These are phyloP conservation scores for Penicillium sp. DNA, from an alignment of 2,329 filamentous ascomycete species.

Conservation along the genomic window DNA sequence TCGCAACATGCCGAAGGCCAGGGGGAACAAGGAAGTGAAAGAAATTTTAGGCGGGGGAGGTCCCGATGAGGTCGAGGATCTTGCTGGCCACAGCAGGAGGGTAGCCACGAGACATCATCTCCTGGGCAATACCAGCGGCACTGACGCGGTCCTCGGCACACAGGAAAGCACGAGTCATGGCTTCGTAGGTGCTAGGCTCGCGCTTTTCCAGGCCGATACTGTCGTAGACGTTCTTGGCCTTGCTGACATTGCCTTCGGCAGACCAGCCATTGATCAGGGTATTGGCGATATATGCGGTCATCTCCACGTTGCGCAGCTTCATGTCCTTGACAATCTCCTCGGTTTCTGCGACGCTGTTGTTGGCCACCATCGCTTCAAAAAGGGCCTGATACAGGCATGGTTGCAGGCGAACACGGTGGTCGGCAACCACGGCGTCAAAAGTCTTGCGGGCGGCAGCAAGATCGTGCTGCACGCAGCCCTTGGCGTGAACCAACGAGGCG, in stretches of 20 bases:
- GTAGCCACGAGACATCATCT: conserved; percentile 88
- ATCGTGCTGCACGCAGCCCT: conserved; percentile 89
- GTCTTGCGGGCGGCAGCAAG: conserved; percentile 73
- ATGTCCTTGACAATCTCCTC: conserved; percentile 70
- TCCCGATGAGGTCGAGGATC: conserved; percentile 78
- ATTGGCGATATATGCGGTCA: conserved; percentile 98
- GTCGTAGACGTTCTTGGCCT: conserved; percentile 72
- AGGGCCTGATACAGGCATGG: conserved; percentile 91
- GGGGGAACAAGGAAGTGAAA: conserved; percentile 5
- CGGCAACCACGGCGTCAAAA: conserved; percentile 73
- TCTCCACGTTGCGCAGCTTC: conserved; percentile 64
- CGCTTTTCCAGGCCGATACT: conserved; percentile 70
- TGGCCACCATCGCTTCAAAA: conserved; percentile 96
- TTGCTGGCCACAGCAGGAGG: conserved; percentile 88
- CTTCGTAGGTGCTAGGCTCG: conserved; percentile 97
- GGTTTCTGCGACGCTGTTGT: conserved; percentile 73
- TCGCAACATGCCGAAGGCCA: conserved; percentile 9
- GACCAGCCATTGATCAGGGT: conserved; percentile 97
- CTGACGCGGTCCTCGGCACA: conserved; percentile 71
- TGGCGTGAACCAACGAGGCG: conserved; percentile 89
- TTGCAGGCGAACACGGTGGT: conserved; percentile 62
- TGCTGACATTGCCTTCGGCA: conserved; percentile 69
- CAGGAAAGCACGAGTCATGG: conserved; percentile 92
- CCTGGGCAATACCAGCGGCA: conserved; percentile 73
- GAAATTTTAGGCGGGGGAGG: conserved; percentile 23